These are phyloP conservation scores for Suillus alpinus DNA, from an alignment of 768 basidiomycete genomes.

Conservation along the genomic window DNA sequence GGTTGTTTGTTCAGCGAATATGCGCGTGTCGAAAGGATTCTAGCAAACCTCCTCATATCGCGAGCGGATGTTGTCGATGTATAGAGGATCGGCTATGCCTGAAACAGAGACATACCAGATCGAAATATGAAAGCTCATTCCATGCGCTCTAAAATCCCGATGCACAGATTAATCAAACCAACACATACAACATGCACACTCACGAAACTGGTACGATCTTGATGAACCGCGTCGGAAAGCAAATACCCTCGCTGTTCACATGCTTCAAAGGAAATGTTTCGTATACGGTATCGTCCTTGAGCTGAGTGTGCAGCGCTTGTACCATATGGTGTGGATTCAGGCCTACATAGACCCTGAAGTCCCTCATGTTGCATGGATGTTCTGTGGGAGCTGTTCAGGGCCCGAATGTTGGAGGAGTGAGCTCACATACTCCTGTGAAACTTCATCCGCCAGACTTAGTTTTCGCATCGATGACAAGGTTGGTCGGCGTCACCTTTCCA, in stretches of 20 bases:
- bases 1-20: background rate
- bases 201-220: conserved; percentile 78
- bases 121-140: conserved; percentile 71
- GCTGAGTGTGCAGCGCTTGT: conserved; percentile 58
- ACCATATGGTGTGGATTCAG: conserved; percentile 62
- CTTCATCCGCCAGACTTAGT: conserved; percentile 9
- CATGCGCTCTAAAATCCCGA: conserved; percentile 52
- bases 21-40: background rate
- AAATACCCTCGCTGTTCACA: conserved; percentile 52
- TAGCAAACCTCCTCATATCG: conserved; percentile 62
- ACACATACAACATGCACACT: conserved; percentile 23
- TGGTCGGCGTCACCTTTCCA: conserved; percentile 57
- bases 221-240: conserved; percentile 64
- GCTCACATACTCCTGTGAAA: conserved; percentile 26
- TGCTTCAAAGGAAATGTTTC: conserved; percentile 65
- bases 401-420: background rate
- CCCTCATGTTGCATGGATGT: conserved; percentile 85
- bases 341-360: conserved; percentile 73
- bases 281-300: conserved; percentile 62
- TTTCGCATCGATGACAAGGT: background rate
- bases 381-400: conserved; percentile 38
- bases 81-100: conserved; percentile 54
- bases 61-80: conserved; percentile 51
- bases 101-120: conserved; percentile 71
- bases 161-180: background rate